Evolutionary conservation across 192 early-diverging fungal species (phyloP).

Genomic region (Obelidium mucronatum): DNA sequence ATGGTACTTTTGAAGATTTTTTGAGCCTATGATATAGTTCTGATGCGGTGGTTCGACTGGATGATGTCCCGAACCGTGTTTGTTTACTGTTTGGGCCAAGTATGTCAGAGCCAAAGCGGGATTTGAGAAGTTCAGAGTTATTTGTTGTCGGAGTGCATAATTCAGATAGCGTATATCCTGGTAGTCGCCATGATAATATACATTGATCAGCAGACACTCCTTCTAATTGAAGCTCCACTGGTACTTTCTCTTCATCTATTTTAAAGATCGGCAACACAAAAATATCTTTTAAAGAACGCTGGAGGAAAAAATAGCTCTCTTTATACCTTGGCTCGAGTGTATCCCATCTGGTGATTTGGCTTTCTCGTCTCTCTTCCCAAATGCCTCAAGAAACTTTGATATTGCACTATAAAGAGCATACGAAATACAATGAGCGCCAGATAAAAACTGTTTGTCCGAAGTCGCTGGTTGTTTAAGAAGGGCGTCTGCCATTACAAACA

Average conservation of each 20-base stretch:
- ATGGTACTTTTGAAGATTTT: neutral
- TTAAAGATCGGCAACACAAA: no score
- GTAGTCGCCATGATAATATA: conserved; percentile 8
- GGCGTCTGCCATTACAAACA: neutral
- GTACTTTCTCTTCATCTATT: no score
- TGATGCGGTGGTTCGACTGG: conserved; percentile 4
- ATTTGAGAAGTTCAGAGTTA: conserved; percentile 11
- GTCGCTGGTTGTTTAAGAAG: conserved; percentile 8
- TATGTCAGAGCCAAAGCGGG: neutral
- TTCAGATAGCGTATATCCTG: conserved; percentile 13
- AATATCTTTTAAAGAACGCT: no score
- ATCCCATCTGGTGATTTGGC: no score
- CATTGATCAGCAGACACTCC: conserved; percentile 12
- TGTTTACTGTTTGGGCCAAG: neutral
- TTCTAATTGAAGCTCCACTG: neutral
- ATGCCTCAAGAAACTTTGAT: neutral
- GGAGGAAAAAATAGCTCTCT: no score
- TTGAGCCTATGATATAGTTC: conserved; percentile 14
- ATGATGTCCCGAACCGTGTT: neutral
- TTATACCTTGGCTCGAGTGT: no score
- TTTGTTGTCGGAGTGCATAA: neutral
- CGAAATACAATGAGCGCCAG: conserved; percentile 32
- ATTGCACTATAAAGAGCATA: conserved; percentile 10
- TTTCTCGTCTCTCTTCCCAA: neutral
- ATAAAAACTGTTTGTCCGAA: conserved; percentile 7